Evolutionary conservation across 257 asterid genomes (phyloP).

Genomic region (Fraxinus quadrangulata): DNA sequence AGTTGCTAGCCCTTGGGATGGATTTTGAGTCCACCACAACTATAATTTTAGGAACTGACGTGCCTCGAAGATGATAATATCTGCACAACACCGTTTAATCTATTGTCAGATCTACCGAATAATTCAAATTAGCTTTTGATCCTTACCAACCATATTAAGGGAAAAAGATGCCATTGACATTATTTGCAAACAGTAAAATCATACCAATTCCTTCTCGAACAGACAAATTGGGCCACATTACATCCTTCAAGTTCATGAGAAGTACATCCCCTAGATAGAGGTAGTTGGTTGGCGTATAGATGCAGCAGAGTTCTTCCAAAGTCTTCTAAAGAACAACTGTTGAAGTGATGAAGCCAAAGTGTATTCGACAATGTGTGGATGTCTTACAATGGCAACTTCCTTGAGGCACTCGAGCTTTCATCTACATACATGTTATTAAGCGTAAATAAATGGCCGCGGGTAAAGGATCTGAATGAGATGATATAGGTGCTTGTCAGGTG

Average conservation of each 20-base stretch:
- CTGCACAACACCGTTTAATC: background rate
- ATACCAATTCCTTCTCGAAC: slow-evolving; percentile 33
- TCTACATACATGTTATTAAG: slow-evolving; percentile 6
- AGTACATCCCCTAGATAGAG: slow-evolving; percentile 35
- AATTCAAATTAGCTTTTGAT: background rate
- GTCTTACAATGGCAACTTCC: slow-evolving; percentile 34
- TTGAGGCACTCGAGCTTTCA: slow-evolving; percentile 27
- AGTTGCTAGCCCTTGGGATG: slow-evolving; percentile 21
- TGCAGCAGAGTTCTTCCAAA: slow-evolving; percentile 25
- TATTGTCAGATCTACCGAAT: background rate
- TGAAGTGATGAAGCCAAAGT: slow-evolving; percentile 36
- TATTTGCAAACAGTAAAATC: background rate
- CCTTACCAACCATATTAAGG: background rate
- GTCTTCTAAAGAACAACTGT: slow-evolving; percentile 20
- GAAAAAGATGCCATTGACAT: background rate
- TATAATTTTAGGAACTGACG: slow-evolving; percentile 28
- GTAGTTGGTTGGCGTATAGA: slow-evolving; percentile 22
- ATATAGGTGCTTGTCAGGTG: slow-evolving; percentile 17
- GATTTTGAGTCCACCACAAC: slow-evolving; percentile 17
- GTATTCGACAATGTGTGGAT: slow-evolving; percentile 30
- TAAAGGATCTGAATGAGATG: background rate
- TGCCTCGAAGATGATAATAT: slow-evolving; percentile 36
- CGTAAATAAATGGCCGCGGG: background rate
- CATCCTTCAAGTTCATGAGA: slow-evolving; percentile 24
- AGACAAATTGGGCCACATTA: slow-evolving; percentile 29